Evolutionary conservation across 768 basidiomycete genomes (phyloP).

Genomic region (Clitopilus passeckerianus): DNA sequence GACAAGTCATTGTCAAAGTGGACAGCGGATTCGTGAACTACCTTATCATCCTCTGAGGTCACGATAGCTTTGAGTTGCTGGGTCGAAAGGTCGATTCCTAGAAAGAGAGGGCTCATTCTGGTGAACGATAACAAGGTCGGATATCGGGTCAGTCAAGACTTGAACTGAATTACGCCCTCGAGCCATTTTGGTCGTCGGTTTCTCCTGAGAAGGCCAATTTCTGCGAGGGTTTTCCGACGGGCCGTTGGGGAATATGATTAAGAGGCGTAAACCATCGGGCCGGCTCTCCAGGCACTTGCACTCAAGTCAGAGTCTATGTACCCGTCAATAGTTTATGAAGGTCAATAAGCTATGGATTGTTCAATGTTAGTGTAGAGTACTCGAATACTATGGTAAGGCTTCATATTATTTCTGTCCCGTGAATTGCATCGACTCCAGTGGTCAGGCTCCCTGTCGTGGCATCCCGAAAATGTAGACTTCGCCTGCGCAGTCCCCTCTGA

Average conservation of each 20-base stretch:
- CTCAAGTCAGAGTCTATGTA: background rate
- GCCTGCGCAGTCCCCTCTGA: conserved; percentile 46
- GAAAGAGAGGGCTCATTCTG: conserved; percentile 37
- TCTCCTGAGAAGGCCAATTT: background rate
- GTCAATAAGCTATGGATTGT: too few relatives aligned
- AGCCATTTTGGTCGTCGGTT: background rate
- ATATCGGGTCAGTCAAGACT: background rate
- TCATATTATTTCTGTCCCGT: background rate
- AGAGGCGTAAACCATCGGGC: background rate
- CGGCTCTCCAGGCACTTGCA: background rate
- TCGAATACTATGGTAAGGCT: background rate
- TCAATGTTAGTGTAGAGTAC: too few relatives aligned
- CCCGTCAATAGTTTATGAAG: too few relatives aligned
- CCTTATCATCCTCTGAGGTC: conserved; percentile 46
- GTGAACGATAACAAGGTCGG: background rate
- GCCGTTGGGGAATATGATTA: background rate
- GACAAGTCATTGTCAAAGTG: conserved; percentile 81
- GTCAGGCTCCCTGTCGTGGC: conserved; percentile 1
- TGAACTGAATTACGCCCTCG: background rate
- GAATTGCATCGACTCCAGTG: background rate
- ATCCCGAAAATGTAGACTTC: conserved; percentile 40
- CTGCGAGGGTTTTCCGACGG: background rate
- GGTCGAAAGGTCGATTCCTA: conserved; percentile 84
- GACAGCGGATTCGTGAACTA: conserved; percentile 67
- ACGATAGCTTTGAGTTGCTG: conserved; percentile 80